Conservation (phyloP, 768 basidiomycete species). For the Mycena leptocephala region DNA sequence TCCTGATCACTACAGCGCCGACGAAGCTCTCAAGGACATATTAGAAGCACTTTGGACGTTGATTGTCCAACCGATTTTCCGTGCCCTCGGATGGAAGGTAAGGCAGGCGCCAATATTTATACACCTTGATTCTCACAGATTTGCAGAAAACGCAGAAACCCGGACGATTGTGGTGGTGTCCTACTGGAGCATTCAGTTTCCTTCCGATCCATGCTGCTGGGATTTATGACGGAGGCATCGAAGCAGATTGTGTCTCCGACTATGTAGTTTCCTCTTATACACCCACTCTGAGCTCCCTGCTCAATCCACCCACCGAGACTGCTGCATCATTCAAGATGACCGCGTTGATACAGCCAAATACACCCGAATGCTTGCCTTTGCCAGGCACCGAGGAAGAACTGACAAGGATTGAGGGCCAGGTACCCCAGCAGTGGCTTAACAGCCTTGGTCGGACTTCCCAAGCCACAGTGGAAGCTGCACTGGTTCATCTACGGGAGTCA, state of each 20-base stretch:
- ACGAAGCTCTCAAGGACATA: neutral
- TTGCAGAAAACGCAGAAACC: neutral
- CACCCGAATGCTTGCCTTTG: neutral
- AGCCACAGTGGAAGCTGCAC: neutral
- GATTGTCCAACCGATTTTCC: neutral
- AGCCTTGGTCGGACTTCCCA: neutral
- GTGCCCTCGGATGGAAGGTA: neutral
- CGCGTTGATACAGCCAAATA: conserved; percentile 5
- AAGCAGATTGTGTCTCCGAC: conserved; percentile 16
- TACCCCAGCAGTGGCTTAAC: conserved; percentile 11
- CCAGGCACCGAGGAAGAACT: conserved; percentile 11
- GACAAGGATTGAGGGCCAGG: neutral
- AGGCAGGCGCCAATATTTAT: neutral
- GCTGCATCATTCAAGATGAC: neutral
- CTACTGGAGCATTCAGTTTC: conserved; percentile 13
- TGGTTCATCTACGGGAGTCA: conserved; percentile 7
- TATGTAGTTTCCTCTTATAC: conserved; percentile 39
- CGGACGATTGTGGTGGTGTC: conserved; percentile 8
- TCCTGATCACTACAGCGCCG: neutral
- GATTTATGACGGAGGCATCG: conserved; percentile 9
- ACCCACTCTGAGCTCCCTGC: conserved; percentile 28
- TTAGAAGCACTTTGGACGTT: neutral
- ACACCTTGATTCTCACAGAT: neutral
- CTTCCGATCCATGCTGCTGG: conserved; percentile 39
- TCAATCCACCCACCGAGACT: neutral